phyloP scores from a whole-genome alignment of 2,329 filamentous ascomycete species.

The Penicillium brevicompactum region DNA sequence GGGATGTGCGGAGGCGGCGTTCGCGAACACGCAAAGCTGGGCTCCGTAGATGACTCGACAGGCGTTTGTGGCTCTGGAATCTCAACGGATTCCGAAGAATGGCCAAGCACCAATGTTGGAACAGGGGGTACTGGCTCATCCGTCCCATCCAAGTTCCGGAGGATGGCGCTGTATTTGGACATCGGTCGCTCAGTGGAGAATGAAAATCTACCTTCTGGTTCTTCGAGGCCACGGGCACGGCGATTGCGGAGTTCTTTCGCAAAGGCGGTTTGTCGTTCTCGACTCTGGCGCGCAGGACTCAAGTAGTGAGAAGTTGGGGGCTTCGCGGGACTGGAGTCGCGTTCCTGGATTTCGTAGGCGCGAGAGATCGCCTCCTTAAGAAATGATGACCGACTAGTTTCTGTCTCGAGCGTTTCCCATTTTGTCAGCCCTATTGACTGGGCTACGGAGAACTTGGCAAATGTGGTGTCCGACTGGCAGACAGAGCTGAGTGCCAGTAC shows the following conservation, averaged over 20 bases:
- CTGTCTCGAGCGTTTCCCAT: constrained; percentile 54
- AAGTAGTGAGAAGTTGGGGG: neutral
- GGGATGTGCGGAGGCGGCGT: constrained; percentile 12
- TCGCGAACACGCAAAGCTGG: constrained; percentile 14
- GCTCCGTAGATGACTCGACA: neutral
- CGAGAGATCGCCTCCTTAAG: constrained; percentile 63
- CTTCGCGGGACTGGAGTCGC: neutral
- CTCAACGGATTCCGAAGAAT: constrained; percentile 21
- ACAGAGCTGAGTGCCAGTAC: constrained; percentile 55
- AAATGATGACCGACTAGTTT: constrained; percentile 57
- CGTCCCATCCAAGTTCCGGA: constrained; percentile 35
- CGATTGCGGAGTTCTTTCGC: constrained; percentile 35
- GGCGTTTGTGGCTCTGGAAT: constrained; percentile 16
- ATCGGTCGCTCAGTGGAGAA: constrained; percentile 43
- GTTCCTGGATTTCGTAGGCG: constrained; percentile 55
- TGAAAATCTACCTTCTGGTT: constrained; percentile 15
- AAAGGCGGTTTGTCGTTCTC: constrained; percentile 36
- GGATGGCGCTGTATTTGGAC: constrained; percentile 41
- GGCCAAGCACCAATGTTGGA: constrained; percentile 5
- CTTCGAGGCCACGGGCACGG: constrained; percentile 15
- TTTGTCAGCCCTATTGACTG: constrained; percentile 57
- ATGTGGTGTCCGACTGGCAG: constrained; percentile 40
- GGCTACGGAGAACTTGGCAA: constrained; percentile 55
- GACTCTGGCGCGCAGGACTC: constrained; percentile 16
- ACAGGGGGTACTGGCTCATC: constrained; percentile 12